A percentile compares a stretch with the other conserved stretches of the same genome.
phyloP scores from a whole-genome alignment of 2,329 filamentous ascomycete species.

The Pleoardoris graminearum region DNA sequence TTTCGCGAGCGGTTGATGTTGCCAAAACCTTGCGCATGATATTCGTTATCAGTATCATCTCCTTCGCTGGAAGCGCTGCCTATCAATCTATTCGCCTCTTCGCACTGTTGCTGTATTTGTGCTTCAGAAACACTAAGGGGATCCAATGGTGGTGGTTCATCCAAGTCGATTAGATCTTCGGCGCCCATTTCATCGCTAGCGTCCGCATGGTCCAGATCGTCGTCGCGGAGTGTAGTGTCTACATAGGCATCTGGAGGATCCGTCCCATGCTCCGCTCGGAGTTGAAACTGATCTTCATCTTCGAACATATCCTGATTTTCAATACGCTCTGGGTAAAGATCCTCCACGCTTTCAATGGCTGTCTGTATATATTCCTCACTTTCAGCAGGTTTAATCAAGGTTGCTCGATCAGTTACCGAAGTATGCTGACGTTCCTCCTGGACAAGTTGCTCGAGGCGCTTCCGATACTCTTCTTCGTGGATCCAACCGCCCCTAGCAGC shows the following conservation, averaged over 20 bases:
- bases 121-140: conserved; percentile 36
- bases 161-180: conserved; percentile 21
- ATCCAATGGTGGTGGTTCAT: conserved; percentile 32
- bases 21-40: conserved; percentile 6
- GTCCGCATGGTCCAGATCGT: conserved; percentile 12
- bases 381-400: conserved; percentile 61
- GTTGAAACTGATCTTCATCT: conserved; percentile 6
- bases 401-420: conserved; percentile 61
- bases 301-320: conserved; percentile 18
- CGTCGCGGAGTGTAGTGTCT: conserved; percentile 14
- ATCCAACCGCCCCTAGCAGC: conserved; percentile 82
- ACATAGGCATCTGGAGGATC: conserved; percentile 13
- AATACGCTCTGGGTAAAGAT: conserved; percentile 75
- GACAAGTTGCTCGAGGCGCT: conserved; percentile 66
- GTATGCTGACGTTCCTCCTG: conserved; percentile 62
- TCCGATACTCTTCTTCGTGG: conserved; percentile 81
- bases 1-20: conserved; percentile 21
- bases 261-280: conserved; percentile 1
- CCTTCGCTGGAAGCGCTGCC: conserved; percentile 22
- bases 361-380: conserved; percentile 70
- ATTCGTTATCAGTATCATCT: conserved; percentile 24
- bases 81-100: neutral
- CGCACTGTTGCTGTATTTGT: conserved; percentile 15
- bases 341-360: conserved; percentile 79
- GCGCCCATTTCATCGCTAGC: conserved; percentile 19